Evolutionary conservation across 164 flowering plant species (phyloP), one percentile per base, ranked within the genome.

Genomic region (Annona squamosa): DNA sequence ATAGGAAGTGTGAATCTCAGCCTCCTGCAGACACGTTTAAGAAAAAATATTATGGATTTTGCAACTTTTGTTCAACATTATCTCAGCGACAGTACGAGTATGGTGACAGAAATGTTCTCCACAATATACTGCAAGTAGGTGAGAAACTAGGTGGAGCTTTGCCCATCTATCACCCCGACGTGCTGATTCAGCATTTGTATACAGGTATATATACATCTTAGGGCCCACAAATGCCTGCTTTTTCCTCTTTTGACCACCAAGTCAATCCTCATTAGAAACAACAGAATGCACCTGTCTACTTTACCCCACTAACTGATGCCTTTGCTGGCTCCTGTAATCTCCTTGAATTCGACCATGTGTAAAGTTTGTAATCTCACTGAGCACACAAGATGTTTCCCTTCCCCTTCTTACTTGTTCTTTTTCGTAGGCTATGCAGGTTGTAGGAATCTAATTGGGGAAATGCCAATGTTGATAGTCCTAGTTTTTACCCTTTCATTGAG

Each of bases 91-190:
- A 73, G 71, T 43, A 48, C 75, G 71, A 72, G 46, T 79, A 71
- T 41, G 72, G n/a, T 77, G 46, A 65, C 46, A 74, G 75, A 67
- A 74, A 62, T 69, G 79, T 79, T 70, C 74, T 79, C 18, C 77
- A 81, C 82, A 87, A 83, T 80, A 83, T 91, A 72, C 72, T 83
- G 12, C 91, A 89, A 77, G 75, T 86, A 43, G 86, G 80, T 12
- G 92, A 88, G 72, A 81, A 74, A 67, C 74, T 89, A 17, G 63
- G 81, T 68, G 90, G 89, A 74, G 77, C 89, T 75, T 77, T 92
- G 71, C 89, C 95, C 78, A 71, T 82, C 63, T 87, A 88, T 85
- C 97, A 92, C 72, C 97, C 99, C 12, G 85, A 87, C 73, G 85
- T 89, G 47, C 90, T 96, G 68, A 79, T 91, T 57, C 65, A 76